Base-by-base conservation (phyloP, 345 rosid species). In the Carallia brachiata region DNA sequence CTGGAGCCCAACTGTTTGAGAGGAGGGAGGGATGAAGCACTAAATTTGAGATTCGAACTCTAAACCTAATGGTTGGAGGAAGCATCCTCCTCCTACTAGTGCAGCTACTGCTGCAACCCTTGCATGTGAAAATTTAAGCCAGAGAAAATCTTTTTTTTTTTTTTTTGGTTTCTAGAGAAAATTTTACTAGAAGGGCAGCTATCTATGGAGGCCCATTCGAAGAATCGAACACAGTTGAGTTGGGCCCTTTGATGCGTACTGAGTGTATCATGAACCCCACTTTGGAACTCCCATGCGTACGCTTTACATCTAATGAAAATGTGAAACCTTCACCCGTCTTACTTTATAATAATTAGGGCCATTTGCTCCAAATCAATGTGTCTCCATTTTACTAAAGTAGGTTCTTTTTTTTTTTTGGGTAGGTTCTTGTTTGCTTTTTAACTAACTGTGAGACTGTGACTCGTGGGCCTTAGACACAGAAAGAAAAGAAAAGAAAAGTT, bases 281-380 rank as follows among this genome's bases (percentile, higher is more conserved):
- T 73, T 67, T 50, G 67, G 63, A 62, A 74, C 12, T 53, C 75
- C 67, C 73, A 59, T 61, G 50, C 56, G 53, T 71, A 4, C 36
- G 37, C 80, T 65, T 70, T 69, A 75, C 79, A 72, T 50, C 69
- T 70, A 32, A 62, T 47, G 40, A 18, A 40, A 54, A 66, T 23
- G 57, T 47, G 40, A 10, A 40, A 54, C 50, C 52, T 66, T 36
- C 28, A 19, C 18, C 32, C 50, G 8, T 40, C 69, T 52, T 62
- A 28, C 77, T 69, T 73, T 61, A 10, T 27, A 75, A 73, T 63
- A 62, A 70, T 75, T 55, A 57, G 71, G 7, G 27, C 67, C 79
- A 68, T 65, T 16, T 61, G 66, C 63, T 23, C 13, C 48, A 30
- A 17, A 67, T 77, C 32, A 54, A 55, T 27, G 9, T 69, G 68